Percentiles rank a stretch among this genome's conserved stretches.
These are phyloP conservation scores for Patellaria atrata DNA, from an alignment of 495 filamentous ascomycete genomes.

Conservation along the genomic window DNA sequence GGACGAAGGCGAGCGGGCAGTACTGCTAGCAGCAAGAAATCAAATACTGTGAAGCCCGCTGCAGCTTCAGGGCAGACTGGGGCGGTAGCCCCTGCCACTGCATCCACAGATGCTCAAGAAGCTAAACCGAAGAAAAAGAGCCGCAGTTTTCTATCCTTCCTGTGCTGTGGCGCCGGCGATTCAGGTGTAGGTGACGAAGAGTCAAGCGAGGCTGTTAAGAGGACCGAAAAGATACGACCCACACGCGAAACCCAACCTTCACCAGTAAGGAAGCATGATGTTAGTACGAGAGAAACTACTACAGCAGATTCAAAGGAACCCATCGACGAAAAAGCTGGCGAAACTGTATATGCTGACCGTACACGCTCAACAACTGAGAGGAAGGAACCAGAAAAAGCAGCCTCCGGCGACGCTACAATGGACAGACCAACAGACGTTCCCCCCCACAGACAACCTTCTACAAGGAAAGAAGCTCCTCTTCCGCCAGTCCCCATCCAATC, in stretches of 20 bases:
- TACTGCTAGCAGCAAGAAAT: conserved; percentile 46
- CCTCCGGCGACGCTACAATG: conserved; percentile 15
- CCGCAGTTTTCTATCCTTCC: conserved; percentile 49
- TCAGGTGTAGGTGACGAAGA: conserved; percentile 48
- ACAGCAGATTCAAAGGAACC: conserved; percentile 43
- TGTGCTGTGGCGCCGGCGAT: conserved; percentile 66
- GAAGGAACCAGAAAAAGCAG: conserved; percentile 14
- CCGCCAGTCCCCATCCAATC: conserved; percentile 14
- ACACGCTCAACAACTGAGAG: too few relatives aligned
- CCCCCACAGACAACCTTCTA: conserved; percentile 13
- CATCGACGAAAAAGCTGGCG: conserved; percentile 38
- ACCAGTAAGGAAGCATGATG: conserved; percentile 36
- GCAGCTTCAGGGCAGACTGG: conserved; percentile 20
- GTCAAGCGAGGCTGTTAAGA: conserved; percentile 48
- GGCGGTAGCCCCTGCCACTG: conserved; percentile 23
- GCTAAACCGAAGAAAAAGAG: conserved; percentile 48
- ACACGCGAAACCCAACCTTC: conserved; percentile 40
- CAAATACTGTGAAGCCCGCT: conserved; percentile 34
- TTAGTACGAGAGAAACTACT: conserved; percentile 37
- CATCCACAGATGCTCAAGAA: conserved; percentile 25
- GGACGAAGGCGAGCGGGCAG: conserved; percentile 54
- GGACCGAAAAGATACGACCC: conserved; percentile 40
- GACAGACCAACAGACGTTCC: conserved; percentile 18
- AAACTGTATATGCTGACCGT: conserved; percentile 11
- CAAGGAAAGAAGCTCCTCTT: too few relatives aligned